Evolutionary conservation across 2,329 filamentous ascomycete species (phyloP).

Genomic region (Fusarium sacchari): DNA sequence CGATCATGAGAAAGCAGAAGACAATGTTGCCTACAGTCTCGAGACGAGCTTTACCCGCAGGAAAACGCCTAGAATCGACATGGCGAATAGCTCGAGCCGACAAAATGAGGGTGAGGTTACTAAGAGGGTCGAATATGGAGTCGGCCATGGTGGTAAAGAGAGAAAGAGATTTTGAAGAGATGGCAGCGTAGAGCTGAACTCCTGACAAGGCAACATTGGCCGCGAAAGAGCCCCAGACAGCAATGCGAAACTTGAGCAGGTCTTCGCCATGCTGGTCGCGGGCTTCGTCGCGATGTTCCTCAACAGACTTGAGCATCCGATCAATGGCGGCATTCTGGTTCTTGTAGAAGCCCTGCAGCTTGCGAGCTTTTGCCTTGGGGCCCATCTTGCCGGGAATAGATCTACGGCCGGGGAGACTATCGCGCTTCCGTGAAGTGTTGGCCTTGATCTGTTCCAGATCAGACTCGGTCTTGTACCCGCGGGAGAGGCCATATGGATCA

Average conservation of each 20-base stretch:
- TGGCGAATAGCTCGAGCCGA: constrained; percentile 87
- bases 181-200: constrained; percentile 89
- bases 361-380: constrained; percentile 55
- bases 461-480: constrained; percentile 77
- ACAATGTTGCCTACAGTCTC: constrained; percentile 96
- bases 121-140: constrained; percentile 90
- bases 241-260: constrained; percentile 77
- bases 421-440: constrained; percentile 82
- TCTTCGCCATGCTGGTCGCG: constrained; percentile 83
- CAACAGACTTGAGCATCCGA: constrained; percentile 88
- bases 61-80: constrained; percentile 87
- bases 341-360: constrained; percentile 85
- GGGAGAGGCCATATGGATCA: constrained; percentile 84
- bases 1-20: constrained; percentile 96
- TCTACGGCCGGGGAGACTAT: constrained; percentile 48
- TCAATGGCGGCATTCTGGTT: constrained; percentile 94
- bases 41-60: constrained; percentile 90
- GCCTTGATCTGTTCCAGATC: constrained; percentile 83
- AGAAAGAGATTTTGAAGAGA: constrained; percentile 88
- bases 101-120: constrained; percentile 86
- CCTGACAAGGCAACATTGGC: constrained; percentile 83
- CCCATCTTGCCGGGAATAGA: constrained; percentile 33
- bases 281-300: constrained; percentile 86
- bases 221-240: constrained; percentile 73
- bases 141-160: constrained; percentile 99